Base-by-base conservation (phyloP, 2,329 filamentous ascomycete genomes). In the Fusarium sp. region DNA sequence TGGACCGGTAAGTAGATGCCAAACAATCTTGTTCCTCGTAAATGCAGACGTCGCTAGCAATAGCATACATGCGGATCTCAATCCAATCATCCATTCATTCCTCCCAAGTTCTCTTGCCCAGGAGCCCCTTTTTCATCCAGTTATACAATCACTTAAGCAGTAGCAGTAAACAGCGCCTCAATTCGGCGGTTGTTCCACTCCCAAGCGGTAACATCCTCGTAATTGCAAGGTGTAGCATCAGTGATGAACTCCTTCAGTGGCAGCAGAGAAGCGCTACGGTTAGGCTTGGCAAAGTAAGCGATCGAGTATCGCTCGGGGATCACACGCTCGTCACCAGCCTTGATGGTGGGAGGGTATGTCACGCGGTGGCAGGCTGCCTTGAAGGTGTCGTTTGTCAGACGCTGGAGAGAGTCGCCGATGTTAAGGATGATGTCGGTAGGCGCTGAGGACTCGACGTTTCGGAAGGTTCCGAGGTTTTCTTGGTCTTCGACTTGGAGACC, bases 371-470 rank as follows among this genome's bases (percentile, higher is more conserved):
- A 72, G 0, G 79, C 80, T 0, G 81, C 78, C n/a, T 67, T 74
- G 58, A 85, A 73, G 0, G 65, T 75, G 16, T 80, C 78, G 33
- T 84, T 84, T 2, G 83, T 83, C 74, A 80, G 75, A 0, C 83
- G 79, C 73, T 85, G 79, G 3, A 86, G 67, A 0, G 77, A 83
- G 58, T 85, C 83, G 6, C 81, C 79, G 16, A 84, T 81, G 71
- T 84, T 85, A 58, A 85, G 77, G 29, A 84, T 78, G 8, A 85
- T 79, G 27, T 81, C 77, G 0, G 71, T 75, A 0, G 67, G 73
- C 0, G 78, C 78, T 3, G 63, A 60, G 0, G 77, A 76, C n/a
- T 75, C 73, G 1, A 80, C 72, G 9, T 75, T 70, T 20, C 69
- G 64, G 62, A 78, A 81, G 3, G 66, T 74, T 3, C 79, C 79